These are phyloP conservation scores for Blastomyces gilchristii DNA, from an alignment of 2,329 filamentous ascomycete species.

Conservation along the genomic window DNA sequence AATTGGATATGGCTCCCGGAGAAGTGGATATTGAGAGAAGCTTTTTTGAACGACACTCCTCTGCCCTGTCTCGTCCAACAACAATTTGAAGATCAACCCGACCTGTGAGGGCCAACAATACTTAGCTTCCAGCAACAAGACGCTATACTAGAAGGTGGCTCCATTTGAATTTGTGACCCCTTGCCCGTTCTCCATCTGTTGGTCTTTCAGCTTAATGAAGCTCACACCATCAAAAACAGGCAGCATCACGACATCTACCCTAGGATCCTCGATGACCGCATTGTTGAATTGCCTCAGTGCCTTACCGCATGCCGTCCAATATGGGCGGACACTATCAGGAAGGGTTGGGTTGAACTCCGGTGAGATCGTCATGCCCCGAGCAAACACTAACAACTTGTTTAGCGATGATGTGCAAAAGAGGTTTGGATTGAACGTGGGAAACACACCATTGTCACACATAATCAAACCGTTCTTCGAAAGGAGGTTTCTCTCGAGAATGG, in stretches of 20 bases:
- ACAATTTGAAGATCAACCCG: not conserved
- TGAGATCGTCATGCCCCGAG: not conserved
- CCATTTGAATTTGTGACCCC: not conserved
- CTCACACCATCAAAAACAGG: slow-evolving; percentile 1
- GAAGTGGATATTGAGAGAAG: too few relatives aligned
- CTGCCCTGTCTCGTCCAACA: not conserved
- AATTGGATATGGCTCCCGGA: too few relatives aligned
- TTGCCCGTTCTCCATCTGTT: not conserved
- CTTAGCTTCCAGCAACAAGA: not conserved
- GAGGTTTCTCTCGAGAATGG: not conserved
- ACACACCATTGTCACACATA: not conserved
- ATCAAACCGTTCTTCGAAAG: not conserved
- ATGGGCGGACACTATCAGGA: not conserved
- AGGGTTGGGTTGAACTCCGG: not conserved
- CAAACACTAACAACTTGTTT: not conserved
- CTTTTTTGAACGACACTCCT: too few relatives aligned
- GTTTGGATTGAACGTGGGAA: not conserved
- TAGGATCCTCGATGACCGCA: not conserved
- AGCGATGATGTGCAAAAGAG: not conserved
- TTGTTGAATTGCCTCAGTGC: not conserved
- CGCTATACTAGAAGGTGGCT: not conserved
- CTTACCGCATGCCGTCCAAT: not conserved
- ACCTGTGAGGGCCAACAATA: not conserved
- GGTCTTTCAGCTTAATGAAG: not conserved
- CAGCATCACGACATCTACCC: not conserved